phyloP scores from a whole-genome alignment of 345 rosid species.

The Salix arbutifolia region DNA sequence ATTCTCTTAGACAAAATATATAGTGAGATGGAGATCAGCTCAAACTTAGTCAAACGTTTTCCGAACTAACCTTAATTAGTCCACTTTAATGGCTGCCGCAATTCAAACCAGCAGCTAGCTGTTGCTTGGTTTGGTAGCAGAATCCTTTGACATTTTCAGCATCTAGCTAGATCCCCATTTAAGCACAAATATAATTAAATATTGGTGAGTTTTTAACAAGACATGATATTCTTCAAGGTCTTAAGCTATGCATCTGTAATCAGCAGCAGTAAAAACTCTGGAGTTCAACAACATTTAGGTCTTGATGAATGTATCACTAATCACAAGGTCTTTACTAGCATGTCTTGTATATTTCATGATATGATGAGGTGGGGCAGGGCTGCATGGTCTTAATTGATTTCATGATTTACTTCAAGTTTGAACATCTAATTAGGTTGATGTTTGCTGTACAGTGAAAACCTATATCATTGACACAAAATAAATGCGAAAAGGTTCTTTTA shows the following conservation, averaged over 20 bases:
- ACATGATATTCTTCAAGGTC: not conserved
- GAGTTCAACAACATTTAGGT: not conserved
- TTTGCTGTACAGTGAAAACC: too few relatives aligned
- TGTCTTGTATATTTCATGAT: not conserved
- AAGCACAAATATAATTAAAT: not conserved
- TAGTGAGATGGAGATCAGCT: not conserved
- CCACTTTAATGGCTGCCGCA: not conserved
- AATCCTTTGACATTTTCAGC: not conserved
- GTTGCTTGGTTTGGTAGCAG: not conserved
- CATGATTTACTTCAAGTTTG: not conserved
- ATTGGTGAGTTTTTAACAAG: not conserved
- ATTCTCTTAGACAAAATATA: not conserved
- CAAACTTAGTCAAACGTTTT: not conserved
- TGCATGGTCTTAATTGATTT: not conserved
- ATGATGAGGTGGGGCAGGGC: not conserved
- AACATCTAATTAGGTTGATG: not conserved
- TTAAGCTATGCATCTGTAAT: not conserved
- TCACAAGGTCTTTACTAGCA: not conserved
- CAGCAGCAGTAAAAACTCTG: not conserved
- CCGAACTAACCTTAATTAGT: not conserved
- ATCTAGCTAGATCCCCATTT: not conserved
- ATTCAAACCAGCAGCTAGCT: not conserved
- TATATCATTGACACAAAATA: not conserved
- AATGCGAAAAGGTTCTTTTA: conserved; percentile 3
- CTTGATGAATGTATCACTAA: not conserved